A percentile compares a stretch with the other conserved stretches of the same genome.
Evolutionary conservation across 345 rosid genomes (phyloP).

Genomic region (Cardamine chenopodiifolia): DNA sequence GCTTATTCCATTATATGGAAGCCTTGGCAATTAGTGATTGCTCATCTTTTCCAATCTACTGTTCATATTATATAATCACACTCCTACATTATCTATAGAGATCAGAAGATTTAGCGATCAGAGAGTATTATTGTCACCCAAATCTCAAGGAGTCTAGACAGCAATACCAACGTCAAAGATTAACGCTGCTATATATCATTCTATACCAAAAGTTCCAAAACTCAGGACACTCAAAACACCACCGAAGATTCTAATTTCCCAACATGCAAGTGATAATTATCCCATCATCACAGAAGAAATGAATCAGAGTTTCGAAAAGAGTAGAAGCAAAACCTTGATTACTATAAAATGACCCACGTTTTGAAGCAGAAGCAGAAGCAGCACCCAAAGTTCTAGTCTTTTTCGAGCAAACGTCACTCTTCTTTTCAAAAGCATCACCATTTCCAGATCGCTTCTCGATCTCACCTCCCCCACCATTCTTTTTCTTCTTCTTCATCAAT

Average conservation of each 20-base stretch:
- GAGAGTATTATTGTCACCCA: not conserved
- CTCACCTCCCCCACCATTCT: conserved; percentile 2
- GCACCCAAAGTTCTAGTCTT: conserved; percentile 53
- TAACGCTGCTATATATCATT: not conserved
- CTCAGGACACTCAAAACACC: not conserved
- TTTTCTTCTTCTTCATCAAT: conserved; percentile 28
- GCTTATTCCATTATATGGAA: not conserved
- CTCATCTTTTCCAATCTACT: not conserved
- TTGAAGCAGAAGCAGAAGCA: conserved; percentile 42
- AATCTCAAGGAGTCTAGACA: not conserved
- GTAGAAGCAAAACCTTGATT: conserved; percentile 50
- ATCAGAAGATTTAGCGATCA: not conserved
- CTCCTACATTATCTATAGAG: not conserved
- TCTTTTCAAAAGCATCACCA: conserved; percentile 43
- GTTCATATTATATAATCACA: not conserved
- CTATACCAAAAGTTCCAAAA: not conserved
- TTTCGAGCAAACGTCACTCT: conserved; percentile 57
- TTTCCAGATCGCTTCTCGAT: conserved; percentile 46
- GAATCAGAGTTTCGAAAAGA: conserved; percentile 3
- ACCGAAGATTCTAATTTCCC: not conserved
- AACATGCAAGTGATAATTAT: conserved; percentile 4
- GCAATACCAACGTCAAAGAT: not conserved
- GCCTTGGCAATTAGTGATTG: not conserved
- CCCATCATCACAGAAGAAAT: conserved; percentile 10
- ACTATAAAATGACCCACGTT: conserved; percentile 46